Percentiles rank a stretch among this genome's conserved stretches.
phyloP scores from a whole-genome alignment of 768 basidiomycete species.

The Amanita fuliginea region DNA sequence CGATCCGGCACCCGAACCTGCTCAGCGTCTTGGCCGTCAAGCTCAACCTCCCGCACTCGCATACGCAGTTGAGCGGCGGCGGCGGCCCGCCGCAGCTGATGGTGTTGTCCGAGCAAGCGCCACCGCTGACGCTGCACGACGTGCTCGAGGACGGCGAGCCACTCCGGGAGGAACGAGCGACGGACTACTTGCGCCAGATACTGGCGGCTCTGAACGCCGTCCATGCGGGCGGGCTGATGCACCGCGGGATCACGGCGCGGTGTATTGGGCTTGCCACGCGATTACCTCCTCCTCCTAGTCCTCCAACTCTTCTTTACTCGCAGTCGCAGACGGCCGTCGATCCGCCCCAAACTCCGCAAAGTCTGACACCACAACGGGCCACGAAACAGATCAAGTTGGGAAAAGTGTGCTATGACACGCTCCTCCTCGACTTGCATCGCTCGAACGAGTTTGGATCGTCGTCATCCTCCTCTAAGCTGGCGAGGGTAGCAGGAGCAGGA shows the following conservation, averaged over 20 bases:
- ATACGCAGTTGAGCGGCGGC: slow-evolving; percentile 11
- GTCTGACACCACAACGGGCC: slow-evolving; percentile 15
- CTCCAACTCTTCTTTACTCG: neutral
- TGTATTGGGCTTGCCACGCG: slow-evolving; percentile 47
- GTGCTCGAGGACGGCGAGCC: slow-evolving; percentile 67
- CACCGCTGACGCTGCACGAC: slow-evolving; percentile 55
- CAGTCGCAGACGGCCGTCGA: no score
- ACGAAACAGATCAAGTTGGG: slow-evolving; percentile 66
- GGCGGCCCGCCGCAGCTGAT: slow-evolving; percentile 41
- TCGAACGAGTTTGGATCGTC: slow-evolving; percentile 66
- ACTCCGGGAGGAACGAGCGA: slow-evolving; percentile 63
- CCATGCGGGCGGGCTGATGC: slow-evolving; percentile 55
- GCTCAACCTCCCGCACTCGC: slow-evolving; percentile 36
- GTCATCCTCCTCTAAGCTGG: slow-evolving; percentile 18
- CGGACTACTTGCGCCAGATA: slow-evolving; percentile 71
- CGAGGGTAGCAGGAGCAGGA: slow-evolving; percentile 8
- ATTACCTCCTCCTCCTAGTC: no score
- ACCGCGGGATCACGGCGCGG: slow-evolving; percentile 51
- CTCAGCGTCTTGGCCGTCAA: slow-evolving; percentile 59
- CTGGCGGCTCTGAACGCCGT: slow-evolving; percentile 58
- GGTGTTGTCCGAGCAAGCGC: slow-evolving; percentile 64
- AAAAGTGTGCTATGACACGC: slow-evolving; percentile 60
- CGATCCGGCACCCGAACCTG: slow-evolving; percentile 57
- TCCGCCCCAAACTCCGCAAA: no score
- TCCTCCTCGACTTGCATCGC: slow-evolving; percentile 68